Percentiles rank a stretch among this genome's conserved stretches.
These are phyloP conservation scores for Aspergillus arachidicola DNA, from an alignment of 2,329 filamentous ascomycete species.

Conservation along the genomic window DNA sequence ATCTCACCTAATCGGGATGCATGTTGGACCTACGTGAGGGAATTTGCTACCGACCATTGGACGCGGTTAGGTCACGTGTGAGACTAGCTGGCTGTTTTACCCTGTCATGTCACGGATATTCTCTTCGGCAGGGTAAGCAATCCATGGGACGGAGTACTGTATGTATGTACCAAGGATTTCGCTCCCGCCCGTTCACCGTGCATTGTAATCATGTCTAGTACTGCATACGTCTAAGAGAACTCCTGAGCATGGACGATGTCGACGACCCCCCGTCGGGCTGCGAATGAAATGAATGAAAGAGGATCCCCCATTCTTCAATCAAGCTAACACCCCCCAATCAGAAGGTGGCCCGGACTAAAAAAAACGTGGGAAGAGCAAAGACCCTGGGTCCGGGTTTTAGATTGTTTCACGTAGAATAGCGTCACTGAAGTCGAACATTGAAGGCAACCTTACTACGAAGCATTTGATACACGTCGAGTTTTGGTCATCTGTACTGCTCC, in stretches of 20 bases:
- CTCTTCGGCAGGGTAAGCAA: not conserved
- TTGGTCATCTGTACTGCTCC: not conserved
- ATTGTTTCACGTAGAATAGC: constrained; percentile 5
- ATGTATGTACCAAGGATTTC: not conserved
- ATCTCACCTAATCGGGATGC: not conserved
- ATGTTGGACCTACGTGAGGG: not conserved
- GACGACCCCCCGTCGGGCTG: not conserved
- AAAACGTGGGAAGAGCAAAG: not conserved
- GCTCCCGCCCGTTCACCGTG: not conserved
- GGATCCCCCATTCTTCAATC: not conserved
- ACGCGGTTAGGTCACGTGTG: not conserved
- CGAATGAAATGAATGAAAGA: not conserved
- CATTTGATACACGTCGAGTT: not conserved
- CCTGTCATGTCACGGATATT: not conserved
- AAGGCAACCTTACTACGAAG: not conserved
- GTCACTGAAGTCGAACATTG: not conserved
- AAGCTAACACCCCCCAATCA: not conserved
- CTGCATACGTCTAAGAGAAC: not conserved
- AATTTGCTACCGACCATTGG: not conserved
- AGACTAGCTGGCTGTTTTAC: not conserved
- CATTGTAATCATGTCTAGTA: not conserved
- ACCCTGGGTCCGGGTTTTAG: constrained; percentile 2
- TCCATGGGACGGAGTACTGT: not conserved
- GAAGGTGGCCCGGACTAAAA: not conserved
- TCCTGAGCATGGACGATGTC: not conserved